A percentile compares a stretch with the other conserved stretches of the same genome.
Conservation (phyloP, 2,329 filamentous ascomycete genomes). For the Stagonosporopsis vannaccii region DNA sequence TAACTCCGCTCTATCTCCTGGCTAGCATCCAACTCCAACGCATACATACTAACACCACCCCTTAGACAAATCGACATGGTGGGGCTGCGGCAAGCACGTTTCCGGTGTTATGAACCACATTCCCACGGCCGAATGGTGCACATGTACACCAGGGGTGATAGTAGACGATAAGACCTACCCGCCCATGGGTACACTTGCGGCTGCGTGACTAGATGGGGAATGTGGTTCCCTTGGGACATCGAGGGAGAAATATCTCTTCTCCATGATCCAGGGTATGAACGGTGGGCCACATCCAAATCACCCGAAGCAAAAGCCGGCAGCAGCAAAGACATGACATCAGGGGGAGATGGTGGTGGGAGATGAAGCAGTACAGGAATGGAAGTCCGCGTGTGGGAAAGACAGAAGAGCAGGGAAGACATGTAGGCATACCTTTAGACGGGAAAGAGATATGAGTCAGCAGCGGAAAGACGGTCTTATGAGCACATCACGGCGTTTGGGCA, state of each 20-base stretch:
- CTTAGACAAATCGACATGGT: constrained; percentile 67
- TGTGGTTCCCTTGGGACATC: constrained; percentile 14
- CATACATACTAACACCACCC: neutral
- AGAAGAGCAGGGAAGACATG: neutral
- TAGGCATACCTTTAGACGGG: neutral
- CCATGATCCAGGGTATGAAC: constrained; percentile 18
- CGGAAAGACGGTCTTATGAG: constrained; percentile 1
- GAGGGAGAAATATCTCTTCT: constrained; percentile 17
- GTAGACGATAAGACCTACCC: constrained; percentile 69
- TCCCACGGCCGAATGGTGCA: constrained; percentile 67
- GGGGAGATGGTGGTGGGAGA: neutral
- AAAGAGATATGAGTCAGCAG: neutral
- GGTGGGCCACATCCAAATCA: constrained; percentile 19
- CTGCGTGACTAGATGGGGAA: constrained; percentile 36
- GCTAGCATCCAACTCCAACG: neutral
- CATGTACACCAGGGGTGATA: constrained; percentile 69
- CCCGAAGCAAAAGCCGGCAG: constrained; percentile 8
- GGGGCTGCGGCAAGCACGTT: constrained; percentile 70
- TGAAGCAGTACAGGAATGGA: neutral
- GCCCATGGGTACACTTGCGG: constrained; percentile 61
- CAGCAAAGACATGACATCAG: constrained; percentile 18
- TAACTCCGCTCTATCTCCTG: constrained; percentile 14
- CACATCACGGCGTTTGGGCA: constrained; percentile 13
- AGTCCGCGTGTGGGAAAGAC: neutral
- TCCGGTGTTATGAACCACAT: constrained; percentile 67